phyloP scores from a whole-genome alignment of 139 green algal species.

The Astrephomene gubernaculifera region DNA sequence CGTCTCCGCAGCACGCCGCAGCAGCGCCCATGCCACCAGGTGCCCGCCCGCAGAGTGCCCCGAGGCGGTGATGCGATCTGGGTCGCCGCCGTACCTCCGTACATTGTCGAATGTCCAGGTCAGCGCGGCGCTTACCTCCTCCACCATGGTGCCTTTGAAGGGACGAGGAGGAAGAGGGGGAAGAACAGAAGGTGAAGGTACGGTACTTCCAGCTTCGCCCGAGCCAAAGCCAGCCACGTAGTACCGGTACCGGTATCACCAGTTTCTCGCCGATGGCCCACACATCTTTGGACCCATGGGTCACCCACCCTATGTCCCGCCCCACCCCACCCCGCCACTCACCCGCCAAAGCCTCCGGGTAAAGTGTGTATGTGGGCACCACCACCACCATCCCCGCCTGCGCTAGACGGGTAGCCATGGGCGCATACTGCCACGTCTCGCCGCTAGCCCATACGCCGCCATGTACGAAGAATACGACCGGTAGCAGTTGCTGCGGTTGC shows the following conservation, averaged over 20 bases:
- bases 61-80: conserved; percentile 57
- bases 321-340: background rate
- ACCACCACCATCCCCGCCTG: conserved; percentile 68
- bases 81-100: conserved; percentile 64
- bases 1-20: conserved; percentile 64
- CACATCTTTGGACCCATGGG: too few relatives aligned
- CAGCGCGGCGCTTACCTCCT: conserved; percentile 75
- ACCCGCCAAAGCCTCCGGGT: conserved; percentile 66
- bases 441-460: conserved; percentile 80
- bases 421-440: conserved; percentile 79
- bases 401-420: conserved; percentile 71
- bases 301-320: background rate
- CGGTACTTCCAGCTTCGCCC: background rate
- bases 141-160: conserved; percentile 65
- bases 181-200: too few relatives aligned
- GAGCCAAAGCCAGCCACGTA: too few relatives aligned
- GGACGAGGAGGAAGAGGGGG: too few relatives aligned
- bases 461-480: conserved; percentile 86
- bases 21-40: conserved; percentile 74
- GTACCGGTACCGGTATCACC: too few relatives aligned
- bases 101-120: conserved; percentile 71
- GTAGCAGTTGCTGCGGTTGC: conserved; percentile 14
- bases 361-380: conserved; percentile 77
- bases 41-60: conserved; percentile 86
- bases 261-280: too few relatives aligned